Conservation (phyloP, 352 stramenopile genomes). For the Phytophthora syringae region DNA sequence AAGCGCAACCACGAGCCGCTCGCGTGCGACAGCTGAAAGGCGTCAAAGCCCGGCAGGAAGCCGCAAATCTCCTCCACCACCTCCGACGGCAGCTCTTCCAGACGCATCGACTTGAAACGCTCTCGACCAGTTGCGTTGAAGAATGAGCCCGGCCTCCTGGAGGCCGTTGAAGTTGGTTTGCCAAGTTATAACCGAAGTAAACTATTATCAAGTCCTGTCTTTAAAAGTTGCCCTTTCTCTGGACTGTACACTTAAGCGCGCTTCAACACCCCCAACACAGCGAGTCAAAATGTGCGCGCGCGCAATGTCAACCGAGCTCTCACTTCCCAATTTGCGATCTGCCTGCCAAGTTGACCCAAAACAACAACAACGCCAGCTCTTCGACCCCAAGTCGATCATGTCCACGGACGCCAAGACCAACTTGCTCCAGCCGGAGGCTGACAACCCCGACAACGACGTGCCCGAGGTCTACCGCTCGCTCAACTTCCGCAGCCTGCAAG, state of each 20-base stretch:
- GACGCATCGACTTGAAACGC: constrained; percentile 15
- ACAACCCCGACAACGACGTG: constrained; percentile 32
- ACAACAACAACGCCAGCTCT: background rate
- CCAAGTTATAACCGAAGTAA: too few species aligned
- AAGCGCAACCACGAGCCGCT: constrained; percentile 21
- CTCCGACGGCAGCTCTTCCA: constrained; percentile 25
- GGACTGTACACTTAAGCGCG: background rate
- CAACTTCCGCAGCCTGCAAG: constrained; percentile 76
- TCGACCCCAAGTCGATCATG: background rate
- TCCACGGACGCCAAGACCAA: constrained; percentile 9
- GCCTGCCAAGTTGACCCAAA: background rate
- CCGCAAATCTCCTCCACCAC: constrained; percentile 18
- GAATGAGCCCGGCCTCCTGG: constrained; percentile 3
- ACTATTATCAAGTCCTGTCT: too few species aligned
- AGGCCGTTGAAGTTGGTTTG: too few species aligned
- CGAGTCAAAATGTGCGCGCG: background rate
- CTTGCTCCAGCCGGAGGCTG: constrained; percentile 33
- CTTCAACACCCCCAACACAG: background rate
- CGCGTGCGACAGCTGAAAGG: constrained; percentile 36
- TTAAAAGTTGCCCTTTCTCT: too few species aligned
- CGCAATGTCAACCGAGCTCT: background rate
- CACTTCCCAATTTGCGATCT: constrained; percentile 43
- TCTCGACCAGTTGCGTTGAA: constrained; percentile 6
- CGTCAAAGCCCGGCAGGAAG: constrained; percentile 31
- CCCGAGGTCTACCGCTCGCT: constrained; percentile 64